These are phyloP conservation scores for Lotmaria passim DNA, from an alignment of 208 protist species.

Conservation along the genomic window DNA sequence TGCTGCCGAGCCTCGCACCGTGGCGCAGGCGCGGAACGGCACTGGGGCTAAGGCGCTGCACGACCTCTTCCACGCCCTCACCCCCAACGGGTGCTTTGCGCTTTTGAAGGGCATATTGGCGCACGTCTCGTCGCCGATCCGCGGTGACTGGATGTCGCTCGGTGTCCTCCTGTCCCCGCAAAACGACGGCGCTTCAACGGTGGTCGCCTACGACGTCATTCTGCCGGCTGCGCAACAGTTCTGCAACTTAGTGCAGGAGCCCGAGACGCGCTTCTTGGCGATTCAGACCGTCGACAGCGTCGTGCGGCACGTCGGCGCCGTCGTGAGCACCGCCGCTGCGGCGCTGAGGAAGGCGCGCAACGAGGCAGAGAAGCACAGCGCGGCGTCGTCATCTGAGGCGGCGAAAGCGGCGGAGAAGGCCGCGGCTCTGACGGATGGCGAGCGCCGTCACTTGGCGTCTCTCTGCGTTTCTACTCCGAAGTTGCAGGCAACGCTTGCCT, in stretches of 20 bases:
- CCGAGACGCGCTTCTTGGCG: slow-evolving; percentile 90
- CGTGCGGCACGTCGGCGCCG: slow-evolving; percentile 72
- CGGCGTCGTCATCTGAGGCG: background rate
- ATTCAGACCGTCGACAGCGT: slow-evolving; percentile 88
- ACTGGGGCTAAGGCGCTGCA: slow-evolving; percentile 28
- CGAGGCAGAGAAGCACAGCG: slow-evolving; percentile 4
- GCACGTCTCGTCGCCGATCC: slow-evolving; percentile 71
- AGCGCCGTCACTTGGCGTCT: slow-evolving; percentile 11
- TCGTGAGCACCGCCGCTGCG: slow-evolving; percentile 36
- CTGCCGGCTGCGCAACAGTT: slow-evolving; percentile 59
- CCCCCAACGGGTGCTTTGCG: slow-evolving; percentile 82
- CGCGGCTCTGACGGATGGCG: background rate
- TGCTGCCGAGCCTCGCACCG: slow-evolving; percentile 15
- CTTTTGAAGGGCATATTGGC: slow-evolving; percentile 85
- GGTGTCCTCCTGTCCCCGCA: slow-evolving; percentile 47
- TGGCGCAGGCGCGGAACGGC: slow-evolving; percentile 1
- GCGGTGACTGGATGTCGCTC: slow-evolving; percentile 40
- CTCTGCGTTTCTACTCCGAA: slow-evolving; percentile 46
- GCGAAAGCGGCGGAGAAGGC: slow-evolving; percentile 8
- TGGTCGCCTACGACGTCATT: slow-evolving; percentile 67
- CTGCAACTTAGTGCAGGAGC: slow-evolving; percentile 63
- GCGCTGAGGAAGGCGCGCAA: slow-evolving; percentile 2
- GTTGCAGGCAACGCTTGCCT: slow-evolving; percentile 47
- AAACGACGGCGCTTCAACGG: background rate
- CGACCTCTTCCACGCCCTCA: slow-evolving; percentile 51